A percentile compares a stretch with the other conserved stretches of the same genome.
phyloP scores from a whole-genome alignment of 441 rosid species.

The Hura crepitans region DNA sequence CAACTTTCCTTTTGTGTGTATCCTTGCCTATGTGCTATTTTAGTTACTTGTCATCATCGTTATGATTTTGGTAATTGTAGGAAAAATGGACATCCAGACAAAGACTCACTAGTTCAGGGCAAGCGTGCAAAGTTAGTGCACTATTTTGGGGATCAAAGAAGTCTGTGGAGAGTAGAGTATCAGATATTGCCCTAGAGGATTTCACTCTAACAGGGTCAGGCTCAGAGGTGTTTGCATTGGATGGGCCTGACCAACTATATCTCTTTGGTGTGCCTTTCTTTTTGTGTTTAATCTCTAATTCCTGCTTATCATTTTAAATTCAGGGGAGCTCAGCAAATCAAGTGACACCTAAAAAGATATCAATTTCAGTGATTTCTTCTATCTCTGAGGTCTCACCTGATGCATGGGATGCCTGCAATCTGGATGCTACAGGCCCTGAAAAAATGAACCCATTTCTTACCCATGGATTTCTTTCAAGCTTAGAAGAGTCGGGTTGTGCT shows the following conservation, averaged over 20 bases:
- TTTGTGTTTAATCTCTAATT: conserved; percentile 15
- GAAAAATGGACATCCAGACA: conserved; percentile 32
- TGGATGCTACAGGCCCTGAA: conserved; percentile 63
- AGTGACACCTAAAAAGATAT: conserved; percentile 36
- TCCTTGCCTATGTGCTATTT: background rate
- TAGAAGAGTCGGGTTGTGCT: conserved; percentile 71
- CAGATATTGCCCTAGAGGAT: conserved; percentile 44
- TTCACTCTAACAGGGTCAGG: conserved; percentile 47
- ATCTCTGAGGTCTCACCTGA: conserved; percentile 54
- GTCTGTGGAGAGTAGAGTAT: conserved; percentile 39
- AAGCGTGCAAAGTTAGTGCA: conserved; percentile 42
- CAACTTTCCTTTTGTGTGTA: background rate
- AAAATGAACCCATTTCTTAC: conserved; percentile 75
- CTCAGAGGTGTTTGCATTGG: conserved; percentile 49
- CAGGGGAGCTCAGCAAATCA: conserved; percentile 38
- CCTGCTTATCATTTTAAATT: conserved; percentile 14
- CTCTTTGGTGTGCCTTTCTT: background rate
- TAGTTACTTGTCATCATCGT: background rate
- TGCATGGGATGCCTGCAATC: conserved; percentile 83
- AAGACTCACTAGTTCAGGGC: conserved; percentile 24
- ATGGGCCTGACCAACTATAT: conserved; percentile 6
- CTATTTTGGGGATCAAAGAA: conserved; percentile 71
- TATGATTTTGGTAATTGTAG: conserved; percentile 28
- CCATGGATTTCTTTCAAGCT: conserved; percentile 75
- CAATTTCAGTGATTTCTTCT: conserved; percentile 61